Conservation (phyloP, 768 basidiomycete genomes). For the Cyathus striatus region DNA sequence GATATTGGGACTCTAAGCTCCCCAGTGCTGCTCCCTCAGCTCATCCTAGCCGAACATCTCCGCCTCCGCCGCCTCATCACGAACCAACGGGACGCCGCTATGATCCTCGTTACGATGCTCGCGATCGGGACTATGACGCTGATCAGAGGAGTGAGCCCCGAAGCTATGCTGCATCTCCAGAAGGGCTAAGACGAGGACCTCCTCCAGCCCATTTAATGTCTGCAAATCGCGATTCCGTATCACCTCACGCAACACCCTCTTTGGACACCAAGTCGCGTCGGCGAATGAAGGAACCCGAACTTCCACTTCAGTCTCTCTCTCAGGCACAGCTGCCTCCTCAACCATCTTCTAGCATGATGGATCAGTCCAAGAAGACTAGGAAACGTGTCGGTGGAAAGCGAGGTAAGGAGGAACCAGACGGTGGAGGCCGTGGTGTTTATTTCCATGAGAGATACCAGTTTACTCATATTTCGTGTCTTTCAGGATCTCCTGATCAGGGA, state of each 20-base stretch:
- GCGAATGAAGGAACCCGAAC: conserved; percentile 31
- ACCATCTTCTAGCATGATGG: conserved; percentile 26
- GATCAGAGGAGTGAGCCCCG: conserved; percentile 26
- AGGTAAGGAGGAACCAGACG: conserved; percentile 40
- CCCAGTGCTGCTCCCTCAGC: conserved; percentile 20
- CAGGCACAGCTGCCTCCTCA: conserved; percentile 23
- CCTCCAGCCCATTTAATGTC: conserved; percentile 25
- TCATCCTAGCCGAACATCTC: conserved; percentile 20
- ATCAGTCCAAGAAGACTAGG: conserved; percentile 50
- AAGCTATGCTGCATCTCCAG: conserved; percentile 44
- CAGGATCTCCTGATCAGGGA: conserved; percentile 53
- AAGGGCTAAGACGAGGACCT: conserved; percentile 30
- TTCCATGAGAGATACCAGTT: conserved; percentile 15
- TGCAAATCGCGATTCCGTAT: conserved; percentile 51
- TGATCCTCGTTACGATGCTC: conserved; percentile 57
- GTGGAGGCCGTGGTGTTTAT: conserved; percentile 40
- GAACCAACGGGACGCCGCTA: conserved; percentile 51
- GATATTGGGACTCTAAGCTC: conserved; percentile 64
- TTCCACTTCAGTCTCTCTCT: conserved; percentile 7
- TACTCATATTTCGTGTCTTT: conserved; percentile 24
- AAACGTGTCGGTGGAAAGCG: conserved; percentile 32
- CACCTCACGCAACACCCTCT: conserved; percentile 43
- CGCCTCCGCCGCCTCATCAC: conserved; percentile 26
- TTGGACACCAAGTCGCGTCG: conserved; percentile 42
- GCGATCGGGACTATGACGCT: conserved; percentile 45